phyloP scores from a whole-genome alignment of 306 rosid genomes.

The Quercus bicolor region DNA sequence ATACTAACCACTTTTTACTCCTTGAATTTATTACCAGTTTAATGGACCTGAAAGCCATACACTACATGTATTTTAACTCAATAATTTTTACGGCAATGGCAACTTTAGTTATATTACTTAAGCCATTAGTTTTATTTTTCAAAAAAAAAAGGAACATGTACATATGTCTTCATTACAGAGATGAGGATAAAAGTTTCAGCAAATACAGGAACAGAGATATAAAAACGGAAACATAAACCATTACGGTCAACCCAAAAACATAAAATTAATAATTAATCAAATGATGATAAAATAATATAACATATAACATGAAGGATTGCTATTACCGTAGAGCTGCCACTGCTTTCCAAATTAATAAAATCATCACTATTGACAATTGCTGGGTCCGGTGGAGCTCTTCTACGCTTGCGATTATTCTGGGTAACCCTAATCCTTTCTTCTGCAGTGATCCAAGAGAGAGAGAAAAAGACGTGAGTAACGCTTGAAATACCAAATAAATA shows the following conservation, averaged over 20 bases:
- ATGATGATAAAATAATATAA: constrained; percentile 9
- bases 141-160: background rate
- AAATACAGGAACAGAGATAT: background rate
- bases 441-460: constrained; percentile 28
- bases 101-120: background rate
- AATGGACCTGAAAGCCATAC: background rate
- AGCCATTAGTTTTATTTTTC: background rate
- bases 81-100: background rate
- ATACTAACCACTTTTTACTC: background rate
- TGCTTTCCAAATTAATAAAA: constrained; percentile 67
- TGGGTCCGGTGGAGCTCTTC: constrained; percentile 42
- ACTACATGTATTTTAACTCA: background rate
- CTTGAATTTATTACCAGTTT: background rate
- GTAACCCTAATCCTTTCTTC: constrained; percentile 44
- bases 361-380: constrained; percentile 46
- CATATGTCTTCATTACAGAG: background rate
- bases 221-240: background rate
- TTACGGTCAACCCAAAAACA: background rate
- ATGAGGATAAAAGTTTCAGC: constrained; percentile 7
- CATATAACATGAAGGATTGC: background rate
- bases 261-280: background rate
- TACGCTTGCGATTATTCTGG: constrained; percentile 48
- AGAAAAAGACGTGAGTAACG: constrained; percentile 7
- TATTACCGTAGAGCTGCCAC: constrained; percentile 64
- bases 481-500: background rate